Percentiles rank a stretch among this genome's conserved stretches.
phyloP scores from a whole-genome alignment of 2,329 filamentous ascomycete species.

The Alternaria sp. region DNA sequence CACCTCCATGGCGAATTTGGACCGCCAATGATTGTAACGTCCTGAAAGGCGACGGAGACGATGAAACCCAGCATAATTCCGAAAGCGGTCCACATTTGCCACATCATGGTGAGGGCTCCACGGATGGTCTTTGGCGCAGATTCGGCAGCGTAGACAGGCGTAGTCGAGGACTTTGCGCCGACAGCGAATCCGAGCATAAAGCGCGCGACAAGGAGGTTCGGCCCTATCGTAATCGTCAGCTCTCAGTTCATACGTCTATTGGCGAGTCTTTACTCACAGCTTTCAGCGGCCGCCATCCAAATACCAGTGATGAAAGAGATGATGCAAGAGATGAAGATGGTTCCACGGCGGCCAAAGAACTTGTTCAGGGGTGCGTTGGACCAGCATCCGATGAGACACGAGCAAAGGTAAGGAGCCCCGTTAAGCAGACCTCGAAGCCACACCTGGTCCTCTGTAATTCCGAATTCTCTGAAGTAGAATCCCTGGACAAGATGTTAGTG shows the following conservation, averaged over 20 bases:
- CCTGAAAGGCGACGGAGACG: slow-evolving; percentile 39
- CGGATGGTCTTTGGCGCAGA: slow-evolving; percentile 57
- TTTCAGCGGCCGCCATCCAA: slow-evolving; percentile 41
- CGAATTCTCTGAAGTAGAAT: slow-evolving; percentile 40
- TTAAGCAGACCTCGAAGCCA: slow-evolving; percentile 40
- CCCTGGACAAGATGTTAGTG: slow-evolving; percentile 15
- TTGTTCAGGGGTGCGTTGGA: slow-evolving; percentile 43
- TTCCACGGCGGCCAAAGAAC: slow-evolving; percentile 39
- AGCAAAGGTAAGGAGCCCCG: slow-evolving; percentile 38
- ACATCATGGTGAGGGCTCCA: slow-evolving; percentile 60
- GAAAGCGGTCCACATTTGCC: slow-evolving; percentile 55
- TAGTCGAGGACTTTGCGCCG: slow-evolving; percentile 47
- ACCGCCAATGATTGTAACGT: slow-evolving; percentile 32
- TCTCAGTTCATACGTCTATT: neutral
- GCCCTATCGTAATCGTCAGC: slow-evolving; percentile 10
- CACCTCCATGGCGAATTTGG: slow-evolving; percentile 37
- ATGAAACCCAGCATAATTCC: slow-evolving; percentile 45
- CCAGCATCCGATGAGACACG: slow-evolving; percentile 51
- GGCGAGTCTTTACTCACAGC: slow-evolving; percentile 12
- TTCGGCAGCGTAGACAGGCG: slow-evolving; percentile 57
- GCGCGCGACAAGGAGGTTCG: slow-evolving; percentile 40
- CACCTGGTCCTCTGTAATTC: slow-evolving; percentile 31
- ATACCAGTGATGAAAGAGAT: slow-evolving; percentile 44
- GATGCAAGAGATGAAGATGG: slow-evolving; percentile 43
- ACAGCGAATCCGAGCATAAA: slow-evolving; percentile 45